A percentile compares a stretch with the other conserved stretches of the same genome.
phyloP scores from a whole-genome alignment of 306 rosid species.

The Quercus robur region DNA sequence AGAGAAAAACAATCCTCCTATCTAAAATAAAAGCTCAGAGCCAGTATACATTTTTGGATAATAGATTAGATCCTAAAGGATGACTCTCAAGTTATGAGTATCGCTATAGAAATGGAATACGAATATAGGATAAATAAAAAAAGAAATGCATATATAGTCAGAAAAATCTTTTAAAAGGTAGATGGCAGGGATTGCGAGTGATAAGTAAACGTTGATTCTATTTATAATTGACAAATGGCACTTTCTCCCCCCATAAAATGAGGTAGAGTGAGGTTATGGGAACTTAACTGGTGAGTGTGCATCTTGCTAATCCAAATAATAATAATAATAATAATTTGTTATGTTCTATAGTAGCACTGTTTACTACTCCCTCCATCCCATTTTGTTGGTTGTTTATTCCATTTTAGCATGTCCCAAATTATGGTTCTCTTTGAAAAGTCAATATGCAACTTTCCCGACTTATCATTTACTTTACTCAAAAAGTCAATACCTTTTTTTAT shows the following conservation, averaged over 20 bases:
- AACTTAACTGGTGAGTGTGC: too few relatives aligned
- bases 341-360: neutral
- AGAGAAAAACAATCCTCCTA: slow-evolving; percentile 8
- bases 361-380: neutral
- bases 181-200: neutral
- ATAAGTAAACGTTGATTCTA: too few relatives aligned
- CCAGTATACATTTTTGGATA: neutral
- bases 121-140: neutral
- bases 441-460: too few relatives aligned
- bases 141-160: neutral
- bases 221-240: too few relatives aligned
- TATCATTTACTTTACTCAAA: too few relatives aligned
- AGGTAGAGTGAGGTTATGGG: too few relatives aligned
- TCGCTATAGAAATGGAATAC: neutral
- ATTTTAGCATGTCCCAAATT: too few relatives aligned
- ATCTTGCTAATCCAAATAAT: too few relatives aligned
- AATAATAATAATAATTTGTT: neutral
- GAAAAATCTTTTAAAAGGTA: neutral
- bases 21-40: slow-evolving; percentile 9
- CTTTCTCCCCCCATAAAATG: too few relatives aligned
- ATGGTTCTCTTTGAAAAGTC: too few relatives aligned
- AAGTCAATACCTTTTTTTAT: too few relatives aligned
- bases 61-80: slow-evolving; percentile 11
- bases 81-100: neutral
- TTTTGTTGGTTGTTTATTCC: too few relatives aligned